Percentiles rank a stretch among this genome's conserved stretches.
Conservation (phyloP, 139 green algal species). For the Choricystis sp. region DNA sequence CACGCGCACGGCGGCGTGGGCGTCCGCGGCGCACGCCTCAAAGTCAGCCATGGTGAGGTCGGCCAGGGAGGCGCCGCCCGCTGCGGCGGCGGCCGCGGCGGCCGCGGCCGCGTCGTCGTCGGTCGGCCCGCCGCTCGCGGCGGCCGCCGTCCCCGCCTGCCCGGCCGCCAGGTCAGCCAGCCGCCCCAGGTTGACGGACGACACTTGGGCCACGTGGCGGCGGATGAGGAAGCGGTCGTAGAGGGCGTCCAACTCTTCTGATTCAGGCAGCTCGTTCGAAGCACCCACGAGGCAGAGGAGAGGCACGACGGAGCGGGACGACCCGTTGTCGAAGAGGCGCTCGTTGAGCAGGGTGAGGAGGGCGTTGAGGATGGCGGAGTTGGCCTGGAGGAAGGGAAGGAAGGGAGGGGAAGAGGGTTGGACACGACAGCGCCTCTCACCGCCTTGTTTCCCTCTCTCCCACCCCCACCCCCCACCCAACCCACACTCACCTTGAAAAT, state of each 20-base stretch:
- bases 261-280: constrained; percentile 90
- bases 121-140: background rate
- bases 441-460: too few relatives aligned
- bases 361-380: constrained; percentile 90
- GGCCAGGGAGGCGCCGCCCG: constrained; percentile 2
- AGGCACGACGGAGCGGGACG: constrained; percentile 42
- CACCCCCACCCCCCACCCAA: too few relatives aligned
- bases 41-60: constrained; percentile 38
- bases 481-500: constrained; percentile 60
- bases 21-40: constrained; percentile 21
- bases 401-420: background rate
- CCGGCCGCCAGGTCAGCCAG: constrained; percentile 51
- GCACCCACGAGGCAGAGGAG: constrained; percentile 66
- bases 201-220: constrained; percentile 44
- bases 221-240: constrained; percentile 91
- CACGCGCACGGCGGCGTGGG: constrained; percentile 41
- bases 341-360: constrained; percentile 93
- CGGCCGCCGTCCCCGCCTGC: constrained; percentile 5
- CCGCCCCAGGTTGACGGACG: constrained; percentile 14
- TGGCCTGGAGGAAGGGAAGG: constrained; percentile 41
- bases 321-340: constrained; percentile 93
- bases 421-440: too few relatives aligned
- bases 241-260: constrained; percentile 86
- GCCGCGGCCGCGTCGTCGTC: background rate
- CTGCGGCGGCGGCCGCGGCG: background rate